Base-by-base conservation (phyloP, 495 filamentous ascomycete genomes). In the Hypoxylon lenormandii region DNA sequence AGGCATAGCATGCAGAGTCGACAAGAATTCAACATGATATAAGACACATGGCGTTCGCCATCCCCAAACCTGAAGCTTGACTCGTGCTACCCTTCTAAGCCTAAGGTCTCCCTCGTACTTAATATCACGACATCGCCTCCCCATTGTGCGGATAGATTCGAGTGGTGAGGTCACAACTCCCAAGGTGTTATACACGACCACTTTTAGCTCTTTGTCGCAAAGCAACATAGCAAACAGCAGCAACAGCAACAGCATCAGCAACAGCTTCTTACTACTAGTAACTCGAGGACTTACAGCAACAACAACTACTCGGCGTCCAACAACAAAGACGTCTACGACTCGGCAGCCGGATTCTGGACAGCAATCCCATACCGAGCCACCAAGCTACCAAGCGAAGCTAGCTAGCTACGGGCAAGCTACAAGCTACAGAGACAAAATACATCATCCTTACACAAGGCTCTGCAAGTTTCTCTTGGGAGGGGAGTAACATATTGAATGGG, bases 401-500 rank as follows among this genome's bases (percentile, higher is more conserved):
- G 23, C 5, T 5, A 26, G 23, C 23, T 26, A 26, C 23, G 5
- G 23, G 30, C 30, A 1, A 33, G 30, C 30, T 33, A 33, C 30
- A 33, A 33, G 30, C 30, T 33, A 33, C 30, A 33, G 30, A 11
- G 36, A 16, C 23, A 15, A 43, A n/a, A 61, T 63, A 62, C 67
- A 66, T 70, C 67, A 66, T 66, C 55, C 40, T 61, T 56, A 70
- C 67, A 65, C 51, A 61, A 65, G 45, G 16, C 43, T 60, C 38
- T 60, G 19, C 48, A 49, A 49, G 21, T 60, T 33, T 22, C 37
- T 22, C 26, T 33, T 33, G 6, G 30, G 30, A 19, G 28, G 46
- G 38, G 30, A 33, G 48, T 60, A 54, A 70, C 60, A 60, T 65
- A 46, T 47, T 47, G 36, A 52, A 61, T 42, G 38, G 45, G 62